These are phyloP conservation scores for Kuraishia molischiana DNA, from an alignment of 805 yeast genomes.

Conservation along the genomic window DNA sequence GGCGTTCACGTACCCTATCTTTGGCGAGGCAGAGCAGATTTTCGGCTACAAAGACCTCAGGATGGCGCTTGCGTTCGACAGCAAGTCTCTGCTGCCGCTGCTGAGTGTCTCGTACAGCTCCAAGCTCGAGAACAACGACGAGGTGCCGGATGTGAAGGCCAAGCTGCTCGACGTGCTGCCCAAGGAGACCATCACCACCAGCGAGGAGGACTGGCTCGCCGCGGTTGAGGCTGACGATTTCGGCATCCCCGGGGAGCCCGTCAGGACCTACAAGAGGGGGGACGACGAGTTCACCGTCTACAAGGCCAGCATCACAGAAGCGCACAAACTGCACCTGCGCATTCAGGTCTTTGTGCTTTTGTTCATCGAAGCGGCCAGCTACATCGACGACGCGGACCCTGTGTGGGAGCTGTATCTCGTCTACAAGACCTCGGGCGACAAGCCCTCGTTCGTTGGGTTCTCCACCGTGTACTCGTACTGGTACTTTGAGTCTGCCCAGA, in stretches of 20 bases:
- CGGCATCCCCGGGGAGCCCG: conserved; percentile 18
- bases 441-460: conserved; percentile 59
- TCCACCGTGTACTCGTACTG: conserved; percentile 79
- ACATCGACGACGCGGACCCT: conserved; percentile 65
- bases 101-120: conserved; percentile 46
- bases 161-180: conserved; percentile 55
- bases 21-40: conserved; percentile 83
- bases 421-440: conserved; percentile 25
- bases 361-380: conserved; percentile 91
- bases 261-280: conserved; percentile 20
- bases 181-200: conserved; percentile 41
- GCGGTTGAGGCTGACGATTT: conserved; percentile 34
- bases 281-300: conserved; percentile 39
- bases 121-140: conserved; percentile 45
- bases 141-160: conserved; percentile 37
- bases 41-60: conserved; percentile 71
- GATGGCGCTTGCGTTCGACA: conserved; percentile 62
- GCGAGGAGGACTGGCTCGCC: conserved; percentile 63
- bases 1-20: conserved; percentile 82
- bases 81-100: conserved; percentile 64
- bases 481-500: conserved; percentile 48
- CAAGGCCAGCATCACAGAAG: conserved; percentile 35
- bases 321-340: conserved; percentile 49
- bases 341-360: conserved; percentile 73
- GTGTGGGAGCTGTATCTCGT: conserved; percentile 73